Conservation (phyloP, 202 grass and related monocot species). For the Zoysia matrella region DNA sequence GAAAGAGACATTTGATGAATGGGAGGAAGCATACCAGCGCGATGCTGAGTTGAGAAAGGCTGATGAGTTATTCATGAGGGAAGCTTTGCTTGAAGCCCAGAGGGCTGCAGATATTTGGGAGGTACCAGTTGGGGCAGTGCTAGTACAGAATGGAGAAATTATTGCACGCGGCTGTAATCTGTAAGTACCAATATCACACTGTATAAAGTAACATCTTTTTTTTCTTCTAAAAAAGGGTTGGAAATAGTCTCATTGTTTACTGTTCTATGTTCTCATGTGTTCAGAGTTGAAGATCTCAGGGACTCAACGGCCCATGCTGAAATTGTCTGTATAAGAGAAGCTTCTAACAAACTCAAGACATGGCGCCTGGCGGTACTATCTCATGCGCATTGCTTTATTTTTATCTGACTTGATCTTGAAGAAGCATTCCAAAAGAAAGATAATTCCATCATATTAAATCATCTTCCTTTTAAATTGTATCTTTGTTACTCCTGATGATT, state of each 20-base stretch:
- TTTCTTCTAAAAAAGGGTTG: neutral
- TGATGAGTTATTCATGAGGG: slow-evolving; percentile 97
- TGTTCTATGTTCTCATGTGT: slow-evolving; percentile 29
- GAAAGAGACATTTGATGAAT: slow-evolving; percentile 89
- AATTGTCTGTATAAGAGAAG: slow-evolving; percentile 98
- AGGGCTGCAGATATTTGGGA: slow-evolving; percentile 96
- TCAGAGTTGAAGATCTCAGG: slow-evolving; percentile 94
- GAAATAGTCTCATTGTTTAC: slow-evolving; percentile 32
- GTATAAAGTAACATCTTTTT: slow-evolving; percentile 11
- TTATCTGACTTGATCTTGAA: slow-evolving; percentile 3
- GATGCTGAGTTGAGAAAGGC: slow-evolving; percentile 74
- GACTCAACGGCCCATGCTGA: slow-evolving; percentile 99
- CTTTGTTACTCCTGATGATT: slow-evolving; percentile 2
- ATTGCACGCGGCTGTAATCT: slow-evolving; percentile 95
- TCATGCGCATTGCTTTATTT: slow-evolving; percentile 24
- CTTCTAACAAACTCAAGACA: slow-evolving; percentile 84
- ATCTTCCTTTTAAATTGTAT: slow-evolving; percentile 14
- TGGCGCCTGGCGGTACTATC: slow-evolving; percentile 86
- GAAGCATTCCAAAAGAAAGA: slow-evolving; percentile 28
- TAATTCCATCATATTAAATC: slow-evolving; percentile 3
- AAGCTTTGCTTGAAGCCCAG: slow-evolving; percentile 92
- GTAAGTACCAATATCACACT: slow-evolving; percentile 57
- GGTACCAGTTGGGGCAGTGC: slow-evolving; percentile 92
- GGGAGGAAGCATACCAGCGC: slow-evolving; percentile 81
- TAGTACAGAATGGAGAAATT: slow-evolving; percentile 89